A percentile compares a stretch with the other conserved stretches of the same genome.
phyloP scores from a whole-genome alignment of 2,329 filamentous ascomycete genomes.

The Arthrocladium fulminans region DNA sequence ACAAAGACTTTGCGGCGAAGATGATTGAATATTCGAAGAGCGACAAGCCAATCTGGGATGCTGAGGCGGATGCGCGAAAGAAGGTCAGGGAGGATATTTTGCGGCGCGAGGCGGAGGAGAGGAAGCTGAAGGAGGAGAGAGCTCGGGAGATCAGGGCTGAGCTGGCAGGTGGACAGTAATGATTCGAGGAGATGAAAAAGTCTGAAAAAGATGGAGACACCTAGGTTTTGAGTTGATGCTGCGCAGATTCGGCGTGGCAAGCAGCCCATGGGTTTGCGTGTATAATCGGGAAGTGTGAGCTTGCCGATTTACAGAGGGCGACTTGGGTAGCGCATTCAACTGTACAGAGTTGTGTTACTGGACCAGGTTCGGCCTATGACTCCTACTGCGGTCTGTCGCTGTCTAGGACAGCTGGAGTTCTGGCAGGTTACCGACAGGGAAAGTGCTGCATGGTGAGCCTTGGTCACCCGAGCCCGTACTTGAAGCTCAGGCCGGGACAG shows the following conservation, averaged over 20 bases:
- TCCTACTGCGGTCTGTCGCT: too few relatives aligned
- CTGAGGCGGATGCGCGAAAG: slow-evolving; percentile 34
- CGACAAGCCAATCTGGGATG: slow-evolving; percentile 64
- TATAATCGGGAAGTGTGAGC: background rate
- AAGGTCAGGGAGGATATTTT: slow-evolving; percentile 30
- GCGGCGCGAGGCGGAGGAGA: slow-evolving; percentile 28
- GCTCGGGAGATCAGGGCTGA: slow-evolving; percentile 37
- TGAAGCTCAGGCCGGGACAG: too few relatives aligned
- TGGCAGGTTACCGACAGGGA: too few relatives aligned
- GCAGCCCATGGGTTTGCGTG: too few relatives aligned
- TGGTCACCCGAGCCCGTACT: too few relatives aligned
- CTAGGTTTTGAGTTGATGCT: background rate
- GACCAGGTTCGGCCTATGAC: too few relatives aligned
- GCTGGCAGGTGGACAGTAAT: background rate
- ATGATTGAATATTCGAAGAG: slow-evolving; percentile 86
- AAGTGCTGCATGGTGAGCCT: too few relatives aligned
- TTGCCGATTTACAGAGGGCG: background rate
- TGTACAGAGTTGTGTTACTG: too few relatives aligned
- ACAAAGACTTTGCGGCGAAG: slow-evolving; percentile 74
- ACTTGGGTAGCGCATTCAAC: too few relatives aligned
- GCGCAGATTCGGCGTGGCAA: too few relatives aligned
- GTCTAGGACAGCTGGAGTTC: too few relatives aligned
- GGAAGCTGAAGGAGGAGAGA: slow-evolving; percentile 33
- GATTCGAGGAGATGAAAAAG: background rate
- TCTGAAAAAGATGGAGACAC: background rate